A percentile compares a stretch with the other conserved stretches of the same genome.
phyloP scores from a whole-genome alignment of 148 eudicot genomes.

The Pharnaceum exiguum region DNA sequence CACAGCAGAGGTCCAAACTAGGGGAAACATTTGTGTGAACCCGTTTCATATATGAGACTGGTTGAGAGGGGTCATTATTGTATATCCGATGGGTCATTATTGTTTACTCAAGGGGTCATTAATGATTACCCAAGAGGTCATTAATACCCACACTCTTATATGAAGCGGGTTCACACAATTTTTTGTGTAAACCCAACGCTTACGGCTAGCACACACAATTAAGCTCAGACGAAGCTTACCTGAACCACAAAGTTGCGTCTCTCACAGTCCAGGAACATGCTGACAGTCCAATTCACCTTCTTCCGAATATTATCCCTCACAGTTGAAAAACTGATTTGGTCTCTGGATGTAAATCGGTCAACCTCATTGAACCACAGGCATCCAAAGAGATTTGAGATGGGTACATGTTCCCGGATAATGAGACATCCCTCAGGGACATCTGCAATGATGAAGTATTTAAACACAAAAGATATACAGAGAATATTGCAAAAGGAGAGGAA shows the following conservation, averaged over 20 bases:
- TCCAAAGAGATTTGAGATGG: conserved; percentile 83
- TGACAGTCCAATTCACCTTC: conserved; percentile 73
- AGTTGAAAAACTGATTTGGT: conserved; percentile 89
- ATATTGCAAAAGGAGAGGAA: background rate
- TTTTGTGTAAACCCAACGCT: too few species aligned
- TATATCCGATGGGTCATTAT: too few species aligned
- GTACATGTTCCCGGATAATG: conserved; percentile 85
- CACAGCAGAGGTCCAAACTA: too few species aligned
- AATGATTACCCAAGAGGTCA: too few species aligned
- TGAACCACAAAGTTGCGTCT: conserved; percentile 95
- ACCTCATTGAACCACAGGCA: conserved; percentile 99
- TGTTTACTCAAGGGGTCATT: too few species aligned
- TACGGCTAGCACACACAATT: too few species aligned
- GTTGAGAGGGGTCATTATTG: too few species aligned
- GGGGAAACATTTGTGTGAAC: too few species aligned
- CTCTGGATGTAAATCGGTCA: conserved; percentile 95
- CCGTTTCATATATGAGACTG: too few species aligned
- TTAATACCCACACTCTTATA: too few species aligned
- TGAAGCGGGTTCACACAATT: too few species aligned
- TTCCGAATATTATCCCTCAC: conserved; percentile 83
- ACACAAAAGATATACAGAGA: background rate
- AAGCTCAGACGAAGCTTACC: conserved; percentile 39
- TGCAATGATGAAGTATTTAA: conserved; percentile 20
- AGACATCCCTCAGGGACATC: conserved; percentile 99
- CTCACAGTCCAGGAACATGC: conserved; percentile 96